Evolutionary conservation across 805 yeast genomes (phyloP).

Genomic region (Candida sphagnicola): DNA sequence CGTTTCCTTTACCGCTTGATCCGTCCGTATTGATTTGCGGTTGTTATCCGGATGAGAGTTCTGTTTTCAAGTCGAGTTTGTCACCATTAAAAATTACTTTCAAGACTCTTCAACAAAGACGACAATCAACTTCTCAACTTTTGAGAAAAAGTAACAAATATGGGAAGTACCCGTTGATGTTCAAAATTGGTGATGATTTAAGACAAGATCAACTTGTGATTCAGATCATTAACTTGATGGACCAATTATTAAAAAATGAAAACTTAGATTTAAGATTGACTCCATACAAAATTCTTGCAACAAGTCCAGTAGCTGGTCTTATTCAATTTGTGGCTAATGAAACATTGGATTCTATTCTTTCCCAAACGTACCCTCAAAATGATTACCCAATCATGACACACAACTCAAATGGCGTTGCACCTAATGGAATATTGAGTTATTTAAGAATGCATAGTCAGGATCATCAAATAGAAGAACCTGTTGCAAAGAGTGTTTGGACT

Average conservation of each 20-base stretch:
- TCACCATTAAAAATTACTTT: constrained; percentile 84
- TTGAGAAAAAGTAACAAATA: constrained; percentile 27
- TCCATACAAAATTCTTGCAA: constrained; percentile 87
- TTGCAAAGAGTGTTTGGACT: constrained; percentile 19
- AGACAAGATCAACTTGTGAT: constrained; percentile 97
- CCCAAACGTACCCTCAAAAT: constrained; percentile 24
- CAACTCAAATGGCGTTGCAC: constrained; percentile 3
- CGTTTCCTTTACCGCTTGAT: constrained; percentile 76
- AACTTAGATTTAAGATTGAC: constrained; percentile 83
- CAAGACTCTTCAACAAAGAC: constrained; percentile 42
- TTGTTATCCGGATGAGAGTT: constrained; percentile 70
- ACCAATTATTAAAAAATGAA: constrained; percentile 79
- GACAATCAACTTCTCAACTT: constrained; percentile 23
- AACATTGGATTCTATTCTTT: constrained; percentile 75
- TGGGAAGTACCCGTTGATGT: constrained; percentile 74
- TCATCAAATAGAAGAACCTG: constrained; percentile 22
- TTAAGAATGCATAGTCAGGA: constrained; percentile 52
- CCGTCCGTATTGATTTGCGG: constrained; percentile 76
- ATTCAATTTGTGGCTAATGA: constrained; percentile 93
- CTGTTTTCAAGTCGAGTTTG: constrained; percentile 87
- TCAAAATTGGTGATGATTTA: constrained; percentile 92
- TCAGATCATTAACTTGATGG: constrained; percentile 89
- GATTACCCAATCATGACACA: constrained; percentile 7
- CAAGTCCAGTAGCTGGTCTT: constrained; percentile 87
- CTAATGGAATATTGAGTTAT: constrained; percentile 71